phyloP scores from a whole-genome alignment of 257 asterid genomes.

The Ajuga chamaepitys region DNA sequence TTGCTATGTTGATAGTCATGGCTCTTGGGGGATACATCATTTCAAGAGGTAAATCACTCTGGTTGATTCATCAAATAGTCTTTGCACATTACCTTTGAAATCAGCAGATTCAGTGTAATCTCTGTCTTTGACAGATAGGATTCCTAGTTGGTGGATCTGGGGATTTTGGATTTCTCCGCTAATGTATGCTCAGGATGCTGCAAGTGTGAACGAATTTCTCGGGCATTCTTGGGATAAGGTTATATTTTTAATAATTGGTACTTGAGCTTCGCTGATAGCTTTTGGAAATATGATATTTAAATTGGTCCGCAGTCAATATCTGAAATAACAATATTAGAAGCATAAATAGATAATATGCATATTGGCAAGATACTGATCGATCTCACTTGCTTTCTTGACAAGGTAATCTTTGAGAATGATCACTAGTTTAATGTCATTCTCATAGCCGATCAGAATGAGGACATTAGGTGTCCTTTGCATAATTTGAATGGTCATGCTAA shows the following conservation, averaged over 20 bases:
- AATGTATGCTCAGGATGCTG: slow-evolving; percentile 92
- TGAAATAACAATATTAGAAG: slow-evolving; percentile 2
- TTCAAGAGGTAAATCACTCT: slow-evolving; percentile 65
- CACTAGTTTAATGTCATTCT: not conserved
- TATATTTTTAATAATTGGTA: slow-evolving; percentile 1
- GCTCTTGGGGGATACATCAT: slow-evolving; percentile 91
- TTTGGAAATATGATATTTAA: not conserved
- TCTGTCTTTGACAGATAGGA: slow-evolving; percentile 56
- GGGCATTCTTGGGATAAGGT: slow-evolving; percentile 96
- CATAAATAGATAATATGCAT: not conserved
- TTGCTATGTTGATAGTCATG: slow-evolving; percentile 91
- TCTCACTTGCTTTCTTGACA: slow-evolving; percentile 2
- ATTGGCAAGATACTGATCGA: not conserved
- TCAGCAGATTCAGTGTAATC: not conserved
- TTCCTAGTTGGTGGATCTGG: slow-evolving; percentile 98
- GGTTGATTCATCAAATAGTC: not conserved
- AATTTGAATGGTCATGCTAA: not conserved
- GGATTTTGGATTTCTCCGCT: slow-evolving; percentile 93
- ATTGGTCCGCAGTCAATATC: not conserved
- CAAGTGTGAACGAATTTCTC: slow-evolving; percentile 84
- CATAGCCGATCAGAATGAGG: not conserved
- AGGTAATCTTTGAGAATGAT: slow-evolving; percentile 1
- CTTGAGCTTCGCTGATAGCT: slow-evolving; percentile 5
- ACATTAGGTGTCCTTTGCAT: not conserved
- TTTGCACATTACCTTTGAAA: not conserved